Evolutionary conservation across 768 basidiomycete species (phyloP).

Genomic region (Trametes villosa): DNA sequence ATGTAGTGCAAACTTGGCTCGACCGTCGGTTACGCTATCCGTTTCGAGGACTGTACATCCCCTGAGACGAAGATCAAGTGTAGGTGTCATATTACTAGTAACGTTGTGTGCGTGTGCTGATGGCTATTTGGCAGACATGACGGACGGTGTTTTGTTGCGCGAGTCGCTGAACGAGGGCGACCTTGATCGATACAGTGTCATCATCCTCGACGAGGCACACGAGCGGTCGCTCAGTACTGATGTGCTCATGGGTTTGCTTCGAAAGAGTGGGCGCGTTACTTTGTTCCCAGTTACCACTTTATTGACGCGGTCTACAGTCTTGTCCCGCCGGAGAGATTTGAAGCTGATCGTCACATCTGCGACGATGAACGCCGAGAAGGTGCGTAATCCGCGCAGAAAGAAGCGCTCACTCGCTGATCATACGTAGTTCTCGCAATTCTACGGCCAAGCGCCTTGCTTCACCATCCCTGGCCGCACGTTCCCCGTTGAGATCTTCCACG

Average conservation of each 20-base stretch:
- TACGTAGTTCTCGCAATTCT: constrained; percentile 89
- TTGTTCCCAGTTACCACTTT: constrained; percentile 4
- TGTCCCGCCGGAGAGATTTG: constrained; percentile 89
- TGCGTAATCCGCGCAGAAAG: constrained; percentile 34
- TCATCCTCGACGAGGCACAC: constrained; percentile 99
- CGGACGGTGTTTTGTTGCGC: constrained; percentile 96
- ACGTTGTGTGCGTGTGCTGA: not conserved
- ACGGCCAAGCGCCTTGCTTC: constrained; percentile 92
- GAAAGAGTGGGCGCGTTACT: constrained; percentile 72
- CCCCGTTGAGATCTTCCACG: constrained; percentile 95
- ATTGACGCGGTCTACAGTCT: constrained; percentile 25
- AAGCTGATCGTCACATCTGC: constrained; percentile 98
- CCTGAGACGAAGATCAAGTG: constrained; percentile 97
- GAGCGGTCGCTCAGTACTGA: constrained; percentile 97
- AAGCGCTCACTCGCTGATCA: not conserved
- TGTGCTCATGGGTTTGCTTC: constrained; percentile 94
- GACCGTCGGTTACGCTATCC: constrained; percentile 95
- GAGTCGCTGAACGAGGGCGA: constrained; percentile 99
- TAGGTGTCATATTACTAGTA: constrained; percentile 41
- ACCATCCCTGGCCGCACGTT: constrained; percentile 96
- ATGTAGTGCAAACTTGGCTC: constrained; percentile 83
- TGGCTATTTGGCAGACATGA: constrained; percentile 74
- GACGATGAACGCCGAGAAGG: constrained; percentile 99
- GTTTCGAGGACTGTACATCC: constrained; percentile 97
- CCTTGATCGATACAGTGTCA: constrained; percentile 92